Conservation (phyloP, 2,329 filamentous ascomycete species). For the Pseudopyricularia cyperi region DNA sequence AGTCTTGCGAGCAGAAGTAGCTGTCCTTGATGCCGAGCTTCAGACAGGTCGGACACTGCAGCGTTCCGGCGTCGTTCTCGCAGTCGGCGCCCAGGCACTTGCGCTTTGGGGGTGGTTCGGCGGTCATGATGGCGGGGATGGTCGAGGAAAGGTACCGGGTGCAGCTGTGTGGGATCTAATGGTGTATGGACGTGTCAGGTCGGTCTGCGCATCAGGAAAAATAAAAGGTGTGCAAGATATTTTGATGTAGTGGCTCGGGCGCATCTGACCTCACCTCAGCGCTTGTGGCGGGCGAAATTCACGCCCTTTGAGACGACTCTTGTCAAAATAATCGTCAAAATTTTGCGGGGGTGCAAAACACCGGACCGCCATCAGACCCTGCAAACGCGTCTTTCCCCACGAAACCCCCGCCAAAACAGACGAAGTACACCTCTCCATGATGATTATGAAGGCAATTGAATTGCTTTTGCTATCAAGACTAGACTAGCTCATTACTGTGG, state of each 20-base stretch:
- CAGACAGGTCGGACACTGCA: constrained; percentile 92
- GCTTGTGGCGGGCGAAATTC: not conserved
- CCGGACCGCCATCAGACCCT: not conserved
- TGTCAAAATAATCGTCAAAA: not conserved
- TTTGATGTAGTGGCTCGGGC: not conserved
- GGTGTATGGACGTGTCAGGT: too few species aligned
- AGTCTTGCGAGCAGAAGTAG: constrained; percentile 96
- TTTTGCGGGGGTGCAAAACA: not conserved
- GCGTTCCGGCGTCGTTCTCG: constrained; percentile 67
- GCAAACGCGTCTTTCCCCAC: not conserved
- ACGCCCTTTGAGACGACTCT: not conserved
- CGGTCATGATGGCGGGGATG: constrained; percentile 24
- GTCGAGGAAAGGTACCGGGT: not conserved
- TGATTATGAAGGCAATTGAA: too few species aligned
- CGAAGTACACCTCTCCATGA: too few species aligned
- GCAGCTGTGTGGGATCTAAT: not conserved
- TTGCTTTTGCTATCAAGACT: too few species aligned
- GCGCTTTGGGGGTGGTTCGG: constrained; percentile 41
- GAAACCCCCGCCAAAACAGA: not conserved
- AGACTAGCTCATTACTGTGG: too few species aligned
- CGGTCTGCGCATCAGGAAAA: too few species aligned
- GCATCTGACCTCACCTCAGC: not conserved
- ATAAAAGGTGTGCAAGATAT: not conserved
- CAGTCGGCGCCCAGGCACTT: constrained; percentile 77
- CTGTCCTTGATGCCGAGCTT: constrained; percentile 79